Base-by-base conservation (phyloP, 768 basidiomycete genomes). In the Pleurotus pulmonarius region DNA sequence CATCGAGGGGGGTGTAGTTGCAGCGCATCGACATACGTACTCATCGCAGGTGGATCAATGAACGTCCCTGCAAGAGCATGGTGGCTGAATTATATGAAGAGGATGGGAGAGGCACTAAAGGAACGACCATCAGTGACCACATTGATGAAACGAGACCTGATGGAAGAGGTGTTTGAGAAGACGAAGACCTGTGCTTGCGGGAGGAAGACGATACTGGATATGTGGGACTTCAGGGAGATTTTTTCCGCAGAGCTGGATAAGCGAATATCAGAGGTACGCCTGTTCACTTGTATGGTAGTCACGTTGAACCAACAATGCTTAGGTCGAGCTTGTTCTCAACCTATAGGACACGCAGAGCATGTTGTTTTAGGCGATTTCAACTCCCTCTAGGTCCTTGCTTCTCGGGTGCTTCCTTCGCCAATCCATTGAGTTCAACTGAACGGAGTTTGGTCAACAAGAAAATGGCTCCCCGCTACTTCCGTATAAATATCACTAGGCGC, bases 21-120 rank as follows among this genome's bases (percentile, higher is more conserved):
- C 26, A 37, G 51, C 29, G 46, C 34, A 22, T 55, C 34, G 9
- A 58, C 40, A 22, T 38, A 16, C 22, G 25, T 20, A n/a, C 38
- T 60, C 24, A 46, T 37, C 18, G 55, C 43, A 26, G 62, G 62
- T 12, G 56, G 61, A 15, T 57, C 60, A 13, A 45, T 59, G 39
- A 61, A 61, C 29, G 61, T 55, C 48, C 59, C 60, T 5, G 29
- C 48, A 34, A 60, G 59, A 24, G 60, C 46, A 49, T 67, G 63
- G 64, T 65, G 64, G 65, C 52, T 52, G 43, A 60, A 64, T 11
- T 63, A 61, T 47, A 63, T 65, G 58, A 13, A 22, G 15, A 49
- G 56, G 49, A 62, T 56, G 13, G 61, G 56, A n/a, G 55, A 24
- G 24, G 52, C 51, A 3, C 41, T 67, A 53, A 61, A 52, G 52